Conservation (phyloP, 1,284 basidiomycete genomes). For the Cutaneotrichosporon spelunceum region DNA sequence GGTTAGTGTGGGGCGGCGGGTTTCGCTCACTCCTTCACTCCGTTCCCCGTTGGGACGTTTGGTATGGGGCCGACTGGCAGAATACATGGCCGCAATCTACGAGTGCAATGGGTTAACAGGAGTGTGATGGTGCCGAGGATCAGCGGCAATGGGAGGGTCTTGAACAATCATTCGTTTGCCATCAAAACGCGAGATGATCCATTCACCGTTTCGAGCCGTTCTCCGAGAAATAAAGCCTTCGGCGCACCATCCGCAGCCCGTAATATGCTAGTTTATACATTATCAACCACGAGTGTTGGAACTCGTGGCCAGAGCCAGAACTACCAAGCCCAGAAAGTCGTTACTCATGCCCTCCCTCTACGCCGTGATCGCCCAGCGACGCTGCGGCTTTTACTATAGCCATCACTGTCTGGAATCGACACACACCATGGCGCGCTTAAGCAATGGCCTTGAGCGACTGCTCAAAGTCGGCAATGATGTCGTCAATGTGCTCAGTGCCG, state of each 20-base stretch:
- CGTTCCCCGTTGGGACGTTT: not conserved
- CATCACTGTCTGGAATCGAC: not conserved
- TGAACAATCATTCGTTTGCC: too few relatives aligned
- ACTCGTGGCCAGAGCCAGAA: not conserved
- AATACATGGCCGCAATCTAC: too few relatives aligned
- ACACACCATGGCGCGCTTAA: not conserved
- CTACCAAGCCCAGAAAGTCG: conserved; percentile 4
- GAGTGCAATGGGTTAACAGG: too few relatives aligned
- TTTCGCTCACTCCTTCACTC: too few relatives aligned
- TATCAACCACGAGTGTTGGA: conserved; percentile 1
- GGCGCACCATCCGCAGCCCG: too few relatives aligned
- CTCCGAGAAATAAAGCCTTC: too few relatives aligned
- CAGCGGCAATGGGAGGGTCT: too few relatives aligned
- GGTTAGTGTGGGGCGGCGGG: not conserved
- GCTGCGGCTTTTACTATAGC: conserved; percentile 3
- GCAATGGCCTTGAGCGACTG: conserved; percentile 54
- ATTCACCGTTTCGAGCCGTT: too few relatives aligned
- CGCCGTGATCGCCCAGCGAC: not conserved
- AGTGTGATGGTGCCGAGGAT: too few relatives aligned
- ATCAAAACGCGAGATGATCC: too few relatives aligned
- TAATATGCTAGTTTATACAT: conserved; percentile 1
- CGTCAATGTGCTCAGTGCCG: conserved; percentile 80
- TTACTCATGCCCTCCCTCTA: not conserved
- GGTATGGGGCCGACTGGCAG: not conserved
- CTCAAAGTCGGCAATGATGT: conserved; percentile 82